These are phyloP conservation scores for Agastache rugosa DNA, from an alignment of 257 asterid genomes.

Conservation along the genomic window DNA sequence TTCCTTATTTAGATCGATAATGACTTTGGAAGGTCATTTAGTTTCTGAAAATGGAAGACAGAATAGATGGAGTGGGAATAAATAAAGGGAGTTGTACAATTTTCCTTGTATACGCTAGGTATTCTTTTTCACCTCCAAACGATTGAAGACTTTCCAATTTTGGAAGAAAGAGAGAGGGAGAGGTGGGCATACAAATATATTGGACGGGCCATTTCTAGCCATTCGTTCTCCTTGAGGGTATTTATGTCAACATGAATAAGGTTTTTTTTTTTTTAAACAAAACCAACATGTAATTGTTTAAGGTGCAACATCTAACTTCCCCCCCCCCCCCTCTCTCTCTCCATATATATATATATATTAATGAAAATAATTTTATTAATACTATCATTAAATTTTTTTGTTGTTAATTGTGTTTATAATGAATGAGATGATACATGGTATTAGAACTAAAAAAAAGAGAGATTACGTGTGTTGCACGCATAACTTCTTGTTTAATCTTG, in stretches of 20 bases:
- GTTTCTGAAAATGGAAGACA: constrained; percentile 27
- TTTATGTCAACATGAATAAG: not conserved
- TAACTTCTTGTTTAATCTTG: no score
- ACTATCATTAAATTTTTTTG: no score
- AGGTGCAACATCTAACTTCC: no score
- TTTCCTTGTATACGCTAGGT: constrained; percentile 23
- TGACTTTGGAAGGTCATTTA: constrained; percentile 16
- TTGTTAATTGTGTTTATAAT: no score
- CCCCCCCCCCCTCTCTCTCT: no score
- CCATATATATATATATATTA: no score
- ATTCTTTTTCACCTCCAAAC: constrained; percentile 25
- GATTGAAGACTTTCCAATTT: constrained; percentile 34
- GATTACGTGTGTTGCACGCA: no score
- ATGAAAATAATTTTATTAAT: no score
- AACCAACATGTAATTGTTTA: no score
- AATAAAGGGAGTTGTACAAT: constrained; percentile 28
- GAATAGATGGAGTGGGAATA: constrained; percentile 27
- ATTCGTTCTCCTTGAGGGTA: constrained; percentile 29
- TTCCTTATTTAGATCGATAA: constrained; percentile 22
- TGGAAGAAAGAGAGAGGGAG: constrained; percentile 7
- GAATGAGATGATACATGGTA: no score
- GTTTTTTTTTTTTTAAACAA: no score
- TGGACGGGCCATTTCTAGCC: constrained; percentile 17
- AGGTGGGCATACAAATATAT: constrained; percentile 24
- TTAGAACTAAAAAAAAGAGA: no score